A percentile compares a stretch with the other conserved stretches of the same genome.
Evolutionary conservation across 2,329 filamentous ascomycete species (phyloP).

Genomic region (Colletotrichum somersetense): DNA sequence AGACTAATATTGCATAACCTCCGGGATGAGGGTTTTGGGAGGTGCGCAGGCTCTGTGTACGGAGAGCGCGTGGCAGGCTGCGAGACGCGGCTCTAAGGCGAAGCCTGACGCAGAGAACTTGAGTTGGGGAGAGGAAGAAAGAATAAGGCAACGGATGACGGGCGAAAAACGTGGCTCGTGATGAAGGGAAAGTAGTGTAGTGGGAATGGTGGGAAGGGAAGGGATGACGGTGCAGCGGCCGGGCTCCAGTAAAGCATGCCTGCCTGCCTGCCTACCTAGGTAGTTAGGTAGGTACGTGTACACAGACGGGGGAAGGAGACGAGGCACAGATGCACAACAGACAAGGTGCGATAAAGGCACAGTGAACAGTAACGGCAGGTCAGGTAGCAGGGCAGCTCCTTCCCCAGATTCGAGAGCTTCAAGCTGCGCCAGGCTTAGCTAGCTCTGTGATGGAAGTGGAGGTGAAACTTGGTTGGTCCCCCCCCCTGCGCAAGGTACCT

Average conservation of each 20-base stretch:
- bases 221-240: slow-evolving; percentile 24
- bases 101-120: not conserved
- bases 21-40: not conserved
- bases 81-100: not conserved
- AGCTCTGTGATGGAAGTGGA: slow-evolving; percentile 18
- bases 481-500: not conserved
- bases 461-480: slow-evolving; percentile 23
- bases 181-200: slow-evolving; percentile 26
- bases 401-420: slow-evolving; percentile 38
- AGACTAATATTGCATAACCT: not conserved
- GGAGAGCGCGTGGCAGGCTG: not conserved
- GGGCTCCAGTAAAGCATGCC: not conserved
- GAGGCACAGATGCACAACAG: slow-evolving; percentile 20
- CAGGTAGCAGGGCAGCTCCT: slow-evolving; percentile 32
- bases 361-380: not conserved
- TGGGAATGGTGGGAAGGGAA: slow-evolving; percentile 34
- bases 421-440: slow-evolving; percentile 18
- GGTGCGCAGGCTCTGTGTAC: not conserved
- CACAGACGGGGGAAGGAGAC: slow-evolving; percentile 14
- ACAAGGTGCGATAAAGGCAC: not conserved
- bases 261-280: too few species aligned
- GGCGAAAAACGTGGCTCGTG: slow-evolving; percentile 21
- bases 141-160: not conserved
- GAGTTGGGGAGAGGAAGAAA: not conserved
- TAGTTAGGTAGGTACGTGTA: not conserved